Base-by-base conservation (phyloP, 1,284 basidiomycete genomes). In the Hypsizygus ulmarius region DNA sequence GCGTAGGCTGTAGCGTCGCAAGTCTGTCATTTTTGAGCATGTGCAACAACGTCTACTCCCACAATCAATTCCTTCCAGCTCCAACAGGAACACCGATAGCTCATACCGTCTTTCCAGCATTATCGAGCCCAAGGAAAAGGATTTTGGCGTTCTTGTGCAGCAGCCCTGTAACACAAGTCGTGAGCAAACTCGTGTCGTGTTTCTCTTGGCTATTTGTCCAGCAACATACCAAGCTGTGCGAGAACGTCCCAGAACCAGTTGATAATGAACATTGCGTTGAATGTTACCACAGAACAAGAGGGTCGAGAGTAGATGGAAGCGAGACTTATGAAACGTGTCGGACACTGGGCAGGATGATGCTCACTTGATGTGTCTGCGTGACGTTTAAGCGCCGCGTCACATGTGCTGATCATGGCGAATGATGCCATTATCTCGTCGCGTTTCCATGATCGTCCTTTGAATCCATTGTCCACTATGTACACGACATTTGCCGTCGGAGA, bases 21-120 rank as follows among this genome's bases (percentile, higher is more conserved):
- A 99, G 81, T 61, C 97, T 84, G 77, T 99, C 97, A 65, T 99
- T 99, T 82, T 99, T 99, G 65, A 99, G 80, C 97, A 99, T 99
- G 74, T 99, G 97, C 60, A 99, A 74, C 44, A 99, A 81, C 34
- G 97, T 99, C 95, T 99, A 41, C 50, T 41, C 37, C 39, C 32
- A 37, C 50, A 32, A 27, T 48, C 28, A 50, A 36, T 43, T 21
- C 14, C 15, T 27, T 8, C 35, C 6, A 27, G 10, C n/a, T 28
- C 49, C 11, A 38, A 50, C 19, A 32, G 33, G 19, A 32, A 19
- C 1, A 25, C 25, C 25, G 40, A 15, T 3, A 35, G n/a, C 30
- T 63, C 87, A 53, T 59, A 97, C 96, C 55, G 97, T 99, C 82
- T 99, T 99, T 64, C 97, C 97, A 49, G 97, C 97, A 76, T 98